Evolutionary conservation across 75 land plant genomes (phyloP).

Genomic region (Pinus tabuliformis): DNA sequence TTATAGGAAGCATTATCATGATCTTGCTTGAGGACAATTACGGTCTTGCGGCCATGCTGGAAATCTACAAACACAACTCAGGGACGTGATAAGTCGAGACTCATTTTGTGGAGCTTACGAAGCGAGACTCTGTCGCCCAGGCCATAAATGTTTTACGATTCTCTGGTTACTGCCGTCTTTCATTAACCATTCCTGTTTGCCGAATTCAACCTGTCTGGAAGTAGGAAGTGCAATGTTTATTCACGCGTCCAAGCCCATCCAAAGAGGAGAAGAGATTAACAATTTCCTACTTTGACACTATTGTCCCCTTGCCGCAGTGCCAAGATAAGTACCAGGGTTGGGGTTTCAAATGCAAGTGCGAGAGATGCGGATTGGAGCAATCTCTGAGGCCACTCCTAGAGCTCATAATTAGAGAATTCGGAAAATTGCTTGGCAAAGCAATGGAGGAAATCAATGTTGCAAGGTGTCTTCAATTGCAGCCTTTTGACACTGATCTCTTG

Average conservation of each 20-base stretch:
- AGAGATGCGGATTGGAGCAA: conserved; percentile 18
- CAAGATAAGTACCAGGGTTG: conserved; percentile 16
- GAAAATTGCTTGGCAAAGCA: not conserved
- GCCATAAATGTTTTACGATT: not conserved
- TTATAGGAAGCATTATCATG: not conserved
- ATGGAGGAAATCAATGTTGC: not conserved
- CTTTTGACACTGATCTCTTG: not conserved
- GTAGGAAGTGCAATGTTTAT: conserved; percentile 26
- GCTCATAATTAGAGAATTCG: not conserved
- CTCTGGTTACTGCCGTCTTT: conserved; percentile 31
- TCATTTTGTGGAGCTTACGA: conserved; percentile 7
- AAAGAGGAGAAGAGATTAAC: conserved; percentile 17
- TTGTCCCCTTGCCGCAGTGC: conserved; percentile 24
- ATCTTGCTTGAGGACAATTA: conserved; percentile 10
- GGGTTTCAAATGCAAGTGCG: conserved; percentile 38
- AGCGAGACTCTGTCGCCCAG: not conserved
- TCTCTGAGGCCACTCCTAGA: not conserved
- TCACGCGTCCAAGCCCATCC: conserved; percentile 11
- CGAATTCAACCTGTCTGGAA: conserved; percentile 13
- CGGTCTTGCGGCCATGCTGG: not conserved
- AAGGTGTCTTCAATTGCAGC: not conserved
- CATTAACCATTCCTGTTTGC: conserved; percentile 29
- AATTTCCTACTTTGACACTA: conserved; percentile 24
- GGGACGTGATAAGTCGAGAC: conserved; percentile 17
- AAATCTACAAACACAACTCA: not conserved